These are phyloP conservation scores for Eleusine coracana DNA, from an alignment of 176 grass and related monocot genomes.

Conservation along the genomic window DNA sequence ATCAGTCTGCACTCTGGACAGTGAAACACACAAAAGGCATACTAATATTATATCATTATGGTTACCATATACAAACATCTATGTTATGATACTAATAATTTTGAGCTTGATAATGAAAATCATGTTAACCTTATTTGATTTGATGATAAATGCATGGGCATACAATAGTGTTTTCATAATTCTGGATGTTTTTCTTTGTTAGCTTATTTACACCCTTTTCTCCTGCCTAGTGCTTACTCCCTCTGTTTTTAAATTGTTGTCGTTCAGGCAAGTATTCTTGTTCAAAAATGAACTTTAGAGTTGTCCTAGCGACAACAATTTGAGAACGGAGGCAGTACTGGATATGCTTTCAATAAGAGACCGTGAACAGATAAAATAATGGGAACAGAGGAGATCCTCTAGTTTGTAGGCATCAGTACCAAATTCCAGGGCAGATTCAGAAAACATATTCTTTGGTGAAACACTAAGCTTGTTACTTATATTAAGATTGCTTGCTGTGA, in stretches of 20 bases:
- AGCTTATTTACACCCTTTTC: neutral
- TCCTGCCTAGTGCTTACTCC: neutral
- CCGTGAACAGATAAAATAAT: neutral
- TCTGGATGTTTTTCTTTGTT: neutral
- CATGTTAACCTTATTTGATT: neutral
- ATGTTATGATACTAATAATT: constrained; percentile 16
- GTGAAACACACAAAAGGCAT: neutral
- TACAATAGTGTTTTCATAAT: neutral
- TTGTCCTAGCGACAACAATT: too few relatives aligned
- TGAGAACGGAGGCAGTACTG: too few relatives aligned
- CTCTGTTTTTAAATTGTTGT: too few relatives aligned
- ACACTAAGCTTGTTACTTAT: neutral
- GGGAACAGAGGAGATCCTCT: neutral
- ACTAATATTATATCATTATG: neutral
- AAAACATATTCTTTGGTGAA: too few relatives aligned
- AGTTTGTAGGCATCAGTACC: neutral
- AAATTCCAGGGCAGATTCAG: too few relatives aligned
- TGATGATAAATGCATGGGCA: neutral
- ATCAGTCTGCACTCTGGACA: neutral
- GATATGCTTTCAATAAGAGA: neutral
- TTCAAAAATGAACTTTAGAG: too few relatives aligned
- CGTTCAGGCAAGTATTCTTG: too few relatives aligned
- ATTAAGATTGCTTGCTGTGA: neutral
- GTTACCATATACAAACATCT: neutral
- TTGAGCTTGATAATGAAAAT: constrained; percentile 6